Conservation (phyloP, 2,329 filamentous ascomycete species). For the Colletotrichum sp. region DNA sequence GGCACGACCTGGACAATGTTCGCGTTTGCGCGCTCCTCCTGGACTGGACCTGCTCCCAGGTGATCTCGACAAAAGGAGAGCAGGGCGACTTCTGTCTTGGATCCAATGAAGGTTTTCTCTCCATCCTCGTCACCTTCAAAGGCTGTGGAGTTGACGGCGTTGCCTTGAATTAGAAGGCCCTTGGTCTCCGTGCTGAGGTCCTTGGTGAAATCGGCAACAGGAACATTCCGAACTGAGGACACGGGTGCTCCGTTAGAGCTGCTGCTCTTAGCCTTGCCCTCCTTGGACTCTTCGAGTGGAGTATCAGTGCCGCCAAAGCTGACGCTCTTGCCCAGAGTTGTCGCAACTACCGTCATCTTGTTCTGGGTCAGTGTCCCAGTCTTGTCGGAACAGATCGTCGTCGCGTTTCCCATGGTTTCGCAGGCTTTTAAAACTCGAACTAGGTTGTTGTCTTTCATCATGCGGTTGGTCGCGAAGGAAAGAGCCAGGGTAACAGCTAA, state of each 20-base stretch:
- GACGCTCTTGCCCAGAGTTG: constrained; percentile 59
- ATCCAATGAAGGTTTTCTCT: constrained; percentile 67
- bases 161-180: constrained; percentile 61
- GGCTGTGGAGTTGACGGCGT: constrained; percentile 71
- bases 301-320: constrained; percentile 35
- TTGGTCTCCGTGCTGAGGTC: constrained; percentile 23
- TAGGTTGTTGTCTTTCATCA: constrained; percentile 73
- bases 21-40: constrained; percentile 66
- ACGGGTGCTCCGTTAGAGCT: constrained; percentile 8
- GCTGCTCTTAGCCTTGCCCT: constrained; percentile 30
- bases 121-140: constrained; percentile 71
- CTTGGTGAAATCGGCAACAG: neutral
- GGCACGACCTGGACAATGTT: constrained; percentile 48
- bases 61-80: constrained; percentile 71
- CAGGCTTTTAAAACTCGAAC: constrained; percentile 72
- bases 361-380: constrained; percentile 60
- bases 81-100: constrained; percentile 79
- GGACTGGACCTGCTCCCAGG: constrained; percentile 66
- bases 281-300: constrained; percentile 25
- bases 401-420: constrained; percentile 75
- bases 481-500: constrained; percentile 72
- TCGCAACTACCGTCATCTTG: constrained; percentile 73
- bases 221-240: constrained; percentile 2
- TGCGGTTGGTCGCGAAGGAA: constrained; percentile 70
- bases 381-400: constrained; percentile 66